phyloP scores from a whole-genome alignment of 306 rosid species.

The Vigna mungo region DNA sequence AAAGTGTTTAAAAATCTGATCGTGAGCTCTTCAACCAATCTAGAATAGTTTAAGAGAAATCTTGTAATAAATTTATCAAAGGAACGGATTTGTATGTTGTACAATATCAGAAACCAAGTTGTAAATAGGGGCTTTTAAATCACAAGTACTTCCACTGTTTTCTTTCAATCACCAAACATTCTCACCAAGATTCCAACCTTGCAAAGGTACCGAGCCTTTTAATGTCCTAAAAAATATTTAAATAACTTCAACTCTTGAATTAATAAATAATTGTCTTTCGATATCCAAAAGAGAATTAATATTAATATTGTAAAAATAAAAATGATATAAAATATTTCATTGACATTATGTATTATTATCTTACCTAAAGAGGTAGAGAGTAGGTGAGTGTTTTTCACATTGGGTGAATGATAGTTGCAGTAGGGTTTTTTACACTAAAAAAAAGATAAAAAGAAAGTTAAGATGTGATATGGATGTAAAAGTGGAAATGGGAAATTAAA shows the following conservation, averaged over 20 bases:
- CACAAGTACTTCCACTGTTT: neutral
- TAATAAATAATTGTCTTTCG: no score
- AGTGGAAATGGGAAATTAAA: constrained; percentile 28
- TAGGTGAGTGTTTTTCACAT: neutral
- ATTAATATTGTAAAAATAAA: no score
- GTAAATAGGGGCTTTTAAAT: constrained; percentile 32
- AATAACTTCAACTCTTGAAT: no score
- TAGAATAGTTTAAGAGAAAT: no score
- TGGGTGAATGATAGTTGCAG: constrained; percentile 1
- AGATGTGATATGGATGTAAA: neutral
- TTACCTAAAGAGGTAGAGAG: constrained; percentile 20
- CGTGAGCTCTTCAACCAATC: no score
- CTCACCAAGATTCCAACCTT: constrained; percentile 23
- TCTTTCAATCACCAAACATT: constrained; percentile 45
- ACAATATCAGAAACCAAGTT: constrained; percentile 30
- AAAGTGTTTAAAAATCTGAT: no score
- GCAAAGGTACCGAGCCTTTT: constrained; percentile 13
- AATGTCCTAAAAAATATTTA: neutral
- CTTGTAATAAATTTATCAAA: constrained; percentile 10
- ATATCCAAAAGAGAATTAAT: no score
- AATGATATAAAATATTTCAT: neutral
- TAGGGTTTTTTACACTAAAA: constrained; percentile 33
- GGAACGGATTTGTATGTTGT: constrained; percentile 15
- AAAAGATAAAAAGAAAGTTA: neutral
- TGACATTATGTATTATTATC: neutral